Conservation (phyloP, 306 rosid genomes). For the Prunus salicina region DNA sequence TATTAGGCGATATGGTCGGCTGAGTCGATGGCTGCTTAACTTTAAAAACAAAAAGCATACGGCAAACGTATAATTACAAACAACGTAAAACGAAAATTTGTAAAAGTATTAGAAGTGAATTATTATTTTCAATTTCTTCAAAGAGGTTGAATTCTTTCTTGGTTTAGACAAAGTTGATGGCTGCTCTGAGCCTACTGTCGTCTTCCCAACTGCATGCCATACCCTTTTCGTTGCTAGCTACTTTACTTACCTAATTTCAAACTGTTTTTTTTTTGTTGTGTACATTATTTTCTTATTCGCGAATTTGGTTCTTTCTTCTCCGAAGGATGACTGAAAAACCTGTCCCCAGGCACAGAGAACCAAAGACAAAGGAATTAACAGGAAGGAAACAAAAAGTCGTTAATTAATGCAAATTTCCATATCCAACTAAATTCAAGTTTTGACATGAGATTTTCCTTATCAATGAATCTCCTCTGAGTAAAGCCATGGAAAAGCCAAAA, state of each 20-base stretch:
- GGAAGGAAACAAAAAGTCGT: not conserved
- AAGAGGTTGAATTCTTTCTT: not conserved
- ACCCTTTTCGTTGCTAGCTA: not conserved
- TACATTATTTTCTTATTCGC: not conserved
- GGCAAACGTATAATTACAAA: not conserved
- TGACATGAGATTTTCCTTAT: not conserved
- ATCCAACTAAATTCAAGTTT: not conserved
- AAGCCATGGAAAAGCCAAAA: too few relatives aligned
- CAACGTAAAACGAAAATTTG: not conserved
- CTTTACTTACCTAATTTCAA: not conserved
- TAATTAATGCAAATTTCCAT: not conserved
- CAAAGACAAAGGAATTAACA: not conserved
- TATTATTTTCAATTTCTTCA: not conserved
- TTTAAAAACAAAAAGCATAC: not conserved
- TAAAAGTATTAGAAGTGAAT: not conserved
- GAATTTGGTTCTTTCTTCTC: not conserved
- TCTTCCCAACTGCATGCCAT: conserved; percentile 6
- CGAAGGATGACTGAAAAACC: not conserved
- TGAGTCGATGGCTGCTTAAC: not conserved
- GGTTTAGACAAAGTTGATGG: not conserved
- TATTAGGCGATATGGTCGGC: not conserved
- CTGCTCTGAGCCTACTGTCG: not conserved
- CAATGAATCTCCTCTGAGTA: not conserved
- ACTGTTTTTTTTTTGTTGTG: not conserved
- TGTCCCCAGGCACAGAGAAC: not conserved